A percentile compares a stretch with the other conserved stretches of the same genome.
These are phyloP conservation scores for Aspergillus fijiensis DNA, from an alignment of 2,329 filamentous ascomycete species.

Conservation along the genomic window DNA sequence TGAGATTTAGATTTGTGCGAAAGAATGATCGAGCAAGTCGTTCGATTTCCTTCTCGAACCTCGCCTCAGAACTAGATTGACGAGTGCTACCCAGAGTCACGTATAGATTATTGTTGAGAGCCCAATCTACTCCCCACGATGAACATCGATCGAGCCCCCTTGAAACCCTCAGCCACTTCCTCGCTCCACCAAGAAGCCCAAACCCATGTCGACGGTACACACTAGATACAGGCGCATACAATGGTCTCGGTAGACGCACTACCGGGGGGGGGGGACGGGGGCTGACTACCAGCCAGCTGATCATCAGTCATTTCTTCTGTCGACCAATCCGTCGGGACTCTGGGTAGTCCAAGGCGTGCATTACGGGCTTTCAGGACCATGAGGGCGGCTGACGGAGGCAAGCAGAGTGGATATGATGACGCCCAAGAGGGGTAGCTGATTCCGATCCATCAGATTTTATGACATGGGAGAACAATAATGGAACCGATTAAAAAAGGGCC, in stretches of 20 bases:
- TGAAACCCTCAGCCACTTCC: not conserved
- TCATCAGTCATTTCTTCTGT: conserved; percentile 5
- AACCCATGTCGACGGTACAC: conserved; percentile 1
- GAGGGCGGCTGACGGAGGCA: not conserved
- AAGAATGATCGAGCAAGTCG: not conserved
- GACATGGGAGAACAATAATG: conserved; percentile 10
- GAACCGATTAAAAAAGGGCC: conserved; percentile 9
- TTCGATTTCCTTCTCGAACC: not conserved
- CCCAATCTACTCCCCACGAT: not conserved
- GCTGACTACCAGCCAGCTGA: conserved; percentile 1
- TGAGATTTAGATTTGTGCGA: not conserved
- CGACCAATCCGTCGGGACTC: conserved; percentile 4
- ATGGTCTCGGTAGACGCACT: not conserved
- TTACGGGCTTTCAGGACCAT: not conserved
- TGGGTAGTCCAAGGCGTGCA: not conserved
- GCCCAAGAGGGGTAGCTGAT: not conserved
- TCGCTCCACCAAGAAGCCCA: not conserved
- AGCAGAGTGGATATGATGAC: not conserved
- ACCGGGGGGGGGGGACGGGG: not conserved
- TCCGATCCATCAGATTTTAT: conserved; percentile 9
- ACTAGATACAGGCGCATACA: conserved; percentile 1
- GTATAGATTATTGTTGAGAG: not conserved
- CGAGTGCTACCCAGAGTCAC: not conserved
- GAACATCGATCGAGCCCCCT: not conserved
- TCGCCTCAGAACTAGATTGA: not conserved